Evolutionary conservation across 345 rosid genomes (phyloP), one percentile per base, ranked within the genome.

Genomic region (Erysimum cheiranthoides): DNA sequence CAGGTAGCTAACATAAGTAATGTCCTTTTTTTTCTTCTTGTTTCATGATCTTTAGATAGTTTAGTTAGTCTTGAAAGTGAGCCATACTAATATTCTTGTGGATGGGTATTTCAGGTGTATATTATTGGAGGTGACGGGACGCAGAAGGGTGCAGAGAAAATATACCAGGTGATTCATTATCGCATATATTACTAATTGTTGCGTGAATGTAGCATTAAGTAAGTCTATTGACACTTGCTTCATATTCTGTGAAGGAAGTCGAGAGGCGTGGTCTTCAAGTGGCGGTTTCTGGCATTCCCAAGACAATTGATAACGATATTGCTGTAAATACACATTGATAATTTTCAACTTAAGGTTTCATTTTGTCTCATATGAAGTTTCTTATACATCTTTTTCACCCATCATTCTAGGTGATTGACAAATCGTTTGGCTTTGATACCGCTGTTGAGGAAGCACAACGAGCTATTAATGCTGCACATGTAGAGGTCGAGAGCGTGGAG

Each of bases 391-490:
- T 27, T 70, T 8, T 25, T 54, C 65, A 71, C 6, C 34, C 69
- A 56, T 27, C 31, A 49, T 69, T 74, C 68, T 77, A 90, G 99
- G 97, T 92, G 78, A 94, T 92, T 43, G 97, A 92, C 80, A 94
- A 90, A 78, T 92, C 99, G 5, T 94, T 90, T 88, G 98, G 97
- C 47, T 90, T 94, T 83, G 96, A 94, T 84, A 90, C 97, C 43
- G 97, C 96, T 77, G 98, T 94, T 68, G 96, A 94, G 83, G 98
- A 92, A 84, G 98, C 97, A 47, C 97, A 94, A 53, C 85, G 98
- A 80, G 98, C 97, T 75, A 92, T 92, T 71, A 85, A 92, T 85
- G 97, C 97, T 82, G 98, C 97, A 4, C 95, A 92, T 68, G 97
- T 94, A 70, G 97, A 94, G 87, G 95, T 85, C 39, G 97, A 92